Percentiles rank a stretch among this genome's conserved stretches.
These are phyloP conservation scores for Golubevia pallescens DNA, from an alignment of 1,284 basidiomycete species.

Conservation along the genomic window DNA sequence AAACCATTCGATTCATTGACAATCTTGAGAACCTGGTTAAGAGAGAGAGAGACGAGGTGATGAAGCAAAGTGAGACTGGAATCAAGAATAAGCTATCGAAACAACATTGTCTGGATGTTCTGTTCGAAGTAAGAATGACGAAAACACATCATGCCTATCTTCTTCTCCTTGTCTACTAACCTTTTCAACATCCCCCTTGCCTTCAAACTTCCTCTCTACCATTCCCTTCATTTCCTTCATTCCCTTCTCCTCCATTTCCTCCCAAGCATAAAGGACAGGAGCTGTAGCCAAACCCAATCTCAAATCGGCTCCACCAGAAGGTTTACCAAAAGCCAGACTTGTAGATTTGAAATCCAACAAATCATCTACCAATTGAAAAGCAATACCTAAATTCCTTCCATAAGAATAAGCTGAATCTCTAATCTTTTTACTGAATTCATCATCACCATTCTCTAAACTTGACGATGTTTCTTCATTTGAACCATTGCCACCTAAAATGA, in stretches of 20 bases:
- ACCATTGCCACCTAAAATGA: conserved; percentile 83
- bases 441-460: conserved; percentile 8
- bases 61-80: background rate
- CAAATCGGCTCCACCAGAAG: conserved; percentile 80
- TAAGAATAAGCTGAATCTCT: conserved; percentile 94
- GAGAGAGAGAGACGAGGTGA: background rate
- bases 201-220: conserved; percentile 81
- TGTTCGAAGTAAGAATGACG: background rate
- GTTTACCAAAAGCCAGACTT: conserved; percentile 76
- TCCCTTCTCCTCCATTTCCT: conserved; percentile 76
- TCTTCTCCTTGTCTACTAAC: conserved; percentile 67
- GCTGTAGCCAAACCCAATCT: conserved; percentile 87
- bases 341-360: conserved; percentile 82
- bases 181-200: conserved; percentile 82
- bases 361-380: conserved; percentile 93
- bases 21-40: conserved; percentile 27
- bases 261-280: conserved; percentile 91
- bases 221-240: conserved; percentile 72
- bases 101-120: background rate
- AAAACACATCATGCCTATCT: background rate
- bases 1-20: conserved; percentile 43
- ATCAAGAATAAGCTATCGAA: background rate
- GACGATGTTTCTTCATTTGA: conserved; percentile 68
- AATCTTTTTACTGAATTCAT: conserved; percentile 67
- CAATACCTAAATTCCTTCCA: conserved; percentile 86